These are phyloP conservation scores for Cardamine occulta DNA, from an alignment of 345 rosid species.

Conservation along the genomic window DNA sequence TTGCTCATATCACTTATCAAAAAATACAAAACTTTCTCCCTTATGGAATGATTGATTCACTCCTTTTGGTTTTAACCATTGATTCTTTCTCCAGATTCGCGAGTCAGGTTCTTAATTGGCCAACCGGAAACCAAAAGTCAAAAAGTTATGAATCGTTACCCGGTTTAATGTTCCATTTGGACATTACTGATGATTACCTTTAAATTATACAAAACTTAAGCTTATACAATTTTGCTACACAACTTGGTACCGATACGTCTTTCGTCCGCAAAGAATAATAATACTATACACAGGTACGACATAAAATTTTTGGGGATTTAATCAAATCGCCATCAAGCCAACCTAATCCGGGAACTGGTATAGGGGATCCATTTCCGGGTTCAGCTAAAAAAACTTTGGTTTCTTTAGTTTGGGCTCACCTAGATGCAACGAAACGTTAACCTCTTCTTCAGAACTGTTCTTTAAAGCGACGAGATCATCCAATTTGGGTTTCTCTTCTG, in stretches of 20 bases:
- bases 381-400: slow-evolving; percentile 36
- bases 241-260: not conserved
- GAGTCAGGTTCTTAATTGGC: not conserved
- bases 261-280: slow-evolving; percentile 32
- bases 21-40: not conserved
- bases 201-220: slow-evolving; percentile 11
- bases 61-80: slow-evolving; percentile 4
- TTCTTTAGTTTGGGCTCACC: slow-evolving; percentile 60
- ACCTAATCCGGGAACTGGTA: slow-evolving; percentile 28
- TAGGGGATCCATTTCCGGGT: not conserved
- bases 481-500: slow-evolving; percentile 40
- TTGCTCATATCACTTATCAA: not conserved
- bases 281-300: slow-evolving; percentile 35
- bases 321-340: slow-evolving; percentile 25
- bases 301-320: not conserved
- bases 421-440: slow-evolving; percentile 66
- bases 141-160: not conserved
- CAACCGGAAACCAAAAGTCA: slow-evolving; percentile 20
- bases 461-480: slow-evolving; percentile 60
- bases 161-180: slow-evolving; percentile 1
- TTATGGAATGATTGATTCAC: not conserved
- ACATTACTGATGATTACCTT: not conserved
- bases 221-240: slow-evolving; percentile 18
- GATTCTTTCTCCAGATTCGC: slow-evolving; percentile 1
- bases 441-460: slow-evolving; percentile 59